A percentile compares a stretch with the other conserved stretches of the same genome.
Conservation (phyloP, 495 filamentous ascomycete species). For the Polyplosphaeria fusca region DNA sequence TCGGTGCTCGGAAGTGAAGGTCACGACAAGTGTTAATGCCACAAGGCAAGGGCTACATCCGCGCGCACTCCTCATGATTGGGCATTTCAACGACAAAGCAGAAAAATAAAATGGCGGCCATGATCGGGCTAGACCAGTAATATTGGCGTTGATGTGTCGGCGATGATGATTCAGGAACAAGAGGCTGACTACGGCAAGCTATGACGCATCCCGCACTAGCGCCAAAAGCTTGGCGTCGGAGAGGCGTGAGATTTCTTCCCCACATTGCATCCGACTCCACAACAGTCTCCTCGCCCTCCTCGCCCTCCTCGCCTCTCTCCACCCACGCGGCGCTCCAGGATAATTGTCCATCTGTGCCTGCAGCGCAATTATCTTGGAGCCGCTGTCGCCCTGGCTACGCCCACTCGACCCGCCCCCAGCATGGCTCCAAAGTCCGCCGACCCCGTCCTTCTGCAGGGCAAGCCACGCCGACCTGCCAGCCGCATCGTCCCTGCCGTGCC, state of each 20-base stretch:
- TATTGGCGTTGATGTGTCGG: too few species aligned
- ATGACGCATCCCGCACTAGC: too few species aligned
- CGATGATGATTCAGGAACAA: too few species aligned
- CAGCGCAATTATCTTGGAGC: slow-evolving; percentile 38
- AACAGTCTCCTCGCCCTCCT: background rate
- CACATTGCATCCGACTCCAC: background rate
- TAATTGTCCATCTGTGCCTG: slow-evolving; percentile 26
- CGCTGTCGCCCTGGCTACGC: slow-evolving; percentile 12
- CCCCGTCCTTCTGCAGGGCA: slow-evolving; percentile 10
- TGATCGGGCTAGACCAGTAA: too few species aligned
- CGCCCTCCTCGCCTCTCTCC: slow-evolving; percentile 5
- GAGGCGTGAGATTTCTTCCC: background rate
- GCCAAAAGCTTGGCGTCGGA: too few species aligned
- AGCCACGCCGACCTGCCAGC: slow-evolving; percentile 3
- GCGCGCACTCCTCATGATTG: too few species aligned
- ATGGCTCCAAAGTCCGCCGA: slow-evolving; percentile 29
- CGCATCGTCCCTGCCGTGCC: slow-evolving; percentile 35
- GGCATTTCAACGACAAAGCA: too few species aligned
- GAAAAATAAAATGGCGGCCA: too few species aligned
- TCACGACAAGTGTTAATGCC: too few species aligned
- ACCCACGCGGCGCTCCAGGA: slow-evolving; percentile 35
- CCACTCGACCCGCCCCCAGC: background rate
- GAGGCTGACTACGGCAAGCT: too few species aligned
- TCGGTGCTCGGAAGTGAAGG: too few species aligned
- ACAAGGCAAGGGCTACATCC: too few species aligned